Base-by-base conservation (phyloP, 352 stramenopile genomes). In the Phytophthora aleatoria region DNA sequence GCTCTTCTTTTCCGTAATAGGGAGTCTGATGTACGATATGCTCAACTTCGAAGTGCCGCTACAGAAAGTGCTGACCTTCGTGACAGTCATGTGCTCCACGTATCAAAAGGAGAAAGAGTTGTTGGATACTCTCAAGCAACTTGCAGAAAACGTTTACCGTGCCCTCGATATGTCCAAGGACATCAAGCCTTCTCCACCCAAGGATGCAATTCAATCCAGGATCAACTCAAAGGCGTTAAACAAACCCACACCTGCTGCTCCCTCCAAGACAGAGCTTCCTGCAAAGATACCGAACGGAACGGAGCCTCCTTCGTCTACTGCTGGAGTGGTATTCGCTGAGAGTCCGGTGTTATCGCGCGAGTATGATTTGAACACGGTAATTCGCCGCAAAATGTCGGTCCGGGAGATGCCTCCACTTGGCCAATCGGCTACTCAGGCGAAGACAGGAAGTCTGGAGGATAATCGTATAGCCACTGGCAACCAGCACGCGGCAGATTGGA, bases 11-110 rank as follows among this genome's bases (percentile, higher is more conserved):
- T 92, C 86, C 0, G 70, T 92, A 7, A 90, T 91, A 50, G 86
- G 86, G 1, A 91, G 80, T 50, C 69, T 95, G 11, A 79, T 93
- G 47, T 95, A 92, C 71, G 85, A 93, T 56, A 95, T 95, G 86
- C 80, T 95, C 11, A 92, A 79, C 9, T 82, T 95, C 30, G 83
- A 95, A 48, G 80, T 92, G 10, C 77, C 84, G 3, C 69, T 93
- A 0, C 66, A 71, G 5, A 91, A 95, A 28, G 81, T 92, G 10
- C 71, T 91, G 31, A 87, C 83, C 1, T 95, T 95, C 55, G 84
- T 95, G 16, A 67, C 69, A 5, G 86, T 91, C 42, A 95, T 95
- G 86, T 90, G 84, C 41, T 86, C 83, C 9, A 93, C 83, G 45
- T 95, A 95, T 55, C 77, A 92, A 57, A 92, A 92, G 53, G 81